These are phyloP conservation scores for Cyclaneusma minus DNA, from an alignment of 2,329 filamentous ascomycete species.

Conservation along the genomic window DNA sequence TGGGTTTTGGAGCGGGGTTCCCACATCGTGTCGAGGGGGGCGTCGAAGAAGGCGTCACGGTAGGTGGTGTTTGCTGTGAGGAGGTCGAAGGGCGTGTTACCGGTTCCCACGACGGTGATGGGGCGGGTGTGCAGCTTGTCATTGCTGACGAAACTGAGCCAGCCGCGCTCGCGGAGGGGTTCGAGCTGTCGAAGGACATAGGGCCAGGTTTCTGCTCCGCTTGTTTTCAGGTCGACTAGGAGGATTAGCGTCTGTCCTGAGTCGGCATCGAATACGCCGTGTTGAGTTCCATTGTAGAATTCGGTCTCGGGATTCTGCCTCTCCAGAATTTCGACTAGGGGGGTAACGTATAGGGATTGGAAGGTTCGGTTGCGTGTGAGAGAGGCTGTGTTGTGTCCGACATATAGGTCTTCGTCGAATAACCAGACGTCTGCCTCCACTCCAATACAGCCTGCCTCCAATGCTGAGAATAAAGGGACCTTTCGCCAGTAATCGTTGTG, in stretches of 20 bases:
- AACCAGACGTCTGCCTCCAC: constrained; percentile 59
- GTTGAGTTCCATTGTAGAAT: constrained; percentile 26
- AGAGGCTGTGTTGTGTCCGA: constrained; percentile 44
- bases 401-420: constrained; percentile 37
- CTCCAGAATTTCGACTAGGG: constrained; percentile 41
- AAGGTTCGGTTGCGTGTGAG: constrained; percentile 42
- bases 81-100: constrained; percentile 42
- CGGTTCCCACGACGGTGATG: constrained; percentile 55
- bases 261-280: constrained; percentile 40
- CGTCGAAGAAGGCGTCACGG: constrained; percentile 51
- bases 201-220: constrained; percentile 33
- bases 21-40: constrained; percentile 34
- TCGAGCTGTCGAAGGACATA: constrained; percentile 37
- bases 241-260: constrained; percentile 40
- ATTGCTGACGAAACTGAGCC: constrained; percentile 36
- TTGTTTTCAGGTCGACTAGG: constrained; percentile 55
- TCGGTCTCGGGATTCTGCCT: constrained; percentile 31
- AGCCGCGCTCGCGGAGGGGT: constrained; percentile 41
- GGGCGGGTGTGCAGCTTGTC: constrained; percentile 34
- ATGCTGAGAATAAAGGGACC: constrained; percentile 45
- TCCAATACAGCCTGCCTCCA: constrained; percentile 41
- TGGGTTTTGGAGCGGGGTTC: constrained; percentile 10
- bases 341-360: constrained; percentile 46
- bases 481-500: constrained; percentile 59
- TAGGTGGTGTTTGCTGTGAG: constrained; percentile 35